Base-by-base conservation (phyloP, 345 rosid genomes). In the Acer campestre region DNA sequence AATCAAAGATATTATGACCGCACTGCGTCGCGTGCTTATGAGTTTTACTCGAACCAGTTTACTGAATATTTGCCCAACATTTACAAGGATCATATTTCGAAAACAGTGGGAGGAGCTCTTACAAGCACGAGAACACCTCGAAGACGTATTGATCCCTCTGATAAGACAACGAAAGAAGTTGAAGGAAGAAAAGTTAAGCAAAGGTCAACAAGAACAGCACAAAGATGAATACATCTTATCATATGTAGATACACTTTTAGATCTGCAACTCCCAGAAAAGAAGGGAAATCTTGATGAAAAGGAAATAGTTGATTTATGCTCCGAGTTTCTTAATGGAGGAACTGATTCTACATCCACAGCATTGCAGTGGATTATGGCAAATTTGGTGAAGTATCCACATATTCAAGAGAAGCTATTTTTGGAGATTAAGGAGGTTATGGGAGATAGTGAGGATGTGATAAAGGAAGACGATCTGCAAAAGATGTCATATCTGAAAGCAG, bases 351-450 rank as follows among this genome's bases (percentile, higher is more conserved):
- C 55, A 23, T 17, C 72, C 10, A 46, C 55, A 46, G 16, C 58
- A 20, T 46, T 44, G 56, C 23, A 68, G 25, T 68, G 72, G 72
- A 68, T 68, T 11, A 68, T 44, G 72, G 72, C 72, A 20, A 38
- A 44, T 68, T 44, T 68, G 67, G 55, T 42, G 25, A 68, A 68
- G 17, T 23, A 69, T 23, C 73, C 73, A 20, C 59, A 46, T 46
- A 69, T 69, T 10, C 73, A 69, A 22, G 73, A 69, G 61, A 69
- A 49, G 61, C 73, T 49, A 14, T 49, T 48, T 40, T n/a, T 20
- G n/a, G 61, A 69, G 59, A 48, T 69, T 49, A 25, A 48, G 13
- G 38, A 14, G 59, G n/a, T 18, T 49, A 11, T 38, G 18, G 31
- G 58, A 69, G n/a, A 25, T 10, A 17, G 20, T 23, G 40, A 46